Evolutionary conservation across 2,329 filamentous ascomycete genomes (phyloP).

Genomic region (Colletotrichum godetiae): DNA sequence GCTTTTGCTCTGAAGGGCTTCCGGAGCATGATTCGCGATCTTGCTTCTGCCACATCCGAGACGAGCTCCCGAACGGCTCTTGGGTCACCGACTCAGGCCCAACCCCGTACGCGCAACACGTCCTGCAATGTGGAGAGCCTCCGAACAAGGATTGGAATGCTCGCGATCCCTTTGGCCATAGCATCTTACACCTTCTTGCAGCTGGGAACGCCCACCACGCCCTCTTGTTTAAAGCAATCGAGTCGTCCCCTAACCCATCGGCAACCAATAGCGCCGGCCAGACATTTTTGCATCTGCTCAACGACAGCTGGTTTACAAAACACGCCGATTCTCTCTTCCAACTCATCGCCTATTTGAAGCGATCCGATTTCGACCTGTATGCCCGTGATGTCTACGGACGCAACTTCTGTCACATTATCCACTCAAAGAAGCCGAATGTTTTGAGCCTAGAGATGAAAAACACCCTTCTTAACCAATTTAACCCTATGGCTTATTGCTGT

Average conservation of each 20-base stretch:
- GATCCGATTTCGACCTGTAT: conserved; percentile 46
- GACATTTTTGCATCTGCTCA: conserved; percentile 60
- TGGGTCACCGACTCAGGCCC: conserved; percentile 46
- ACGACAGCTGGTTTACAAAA: conserved; percentile 46
- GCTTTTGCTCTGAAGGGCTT: conserved; percentile 37
- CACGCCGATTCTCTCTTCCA: conserved; percentile 41
- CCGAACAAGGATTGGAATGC: conserved; percentile 33
- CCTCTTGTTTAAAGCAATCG: conserved; percentile 44
- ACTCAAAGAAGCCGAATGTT: conserved; percentile 40
- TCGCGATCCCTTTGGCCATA: conserved; percentile 59
- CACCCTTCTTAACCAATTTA: conserved; percentile 48
- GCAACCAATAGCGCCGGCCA: conserved; percentile 56
- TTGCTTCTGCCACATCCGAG: conserved; percentile 44
- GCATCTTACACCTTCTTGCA: conserved; percentile 58
- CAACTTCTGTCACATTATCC: conserved; percentile 61
- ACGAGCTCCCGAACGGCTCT: conserved; percentile 39
- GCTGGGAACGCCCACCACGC: conserved; percentile 46
- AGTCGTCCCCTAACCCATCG: conserved; percentile 26
- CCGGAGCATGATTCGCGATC: conserved; percentile 40
- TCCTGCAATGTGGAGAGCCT: conserved; percentile 10
- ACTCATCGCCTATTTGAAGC: conserved; percentile 40
- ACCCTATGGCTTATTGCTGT: conserved; percentile 45
- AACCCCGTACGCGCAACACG: conserved; percentile 31
- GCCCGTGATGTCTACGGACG: conserved; percentile 62
- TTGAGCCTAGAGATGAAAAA: conserved; percentile 43